Conservation (phyloP, 129 eudicot species). For the Flaveria trinervia region DNA sequence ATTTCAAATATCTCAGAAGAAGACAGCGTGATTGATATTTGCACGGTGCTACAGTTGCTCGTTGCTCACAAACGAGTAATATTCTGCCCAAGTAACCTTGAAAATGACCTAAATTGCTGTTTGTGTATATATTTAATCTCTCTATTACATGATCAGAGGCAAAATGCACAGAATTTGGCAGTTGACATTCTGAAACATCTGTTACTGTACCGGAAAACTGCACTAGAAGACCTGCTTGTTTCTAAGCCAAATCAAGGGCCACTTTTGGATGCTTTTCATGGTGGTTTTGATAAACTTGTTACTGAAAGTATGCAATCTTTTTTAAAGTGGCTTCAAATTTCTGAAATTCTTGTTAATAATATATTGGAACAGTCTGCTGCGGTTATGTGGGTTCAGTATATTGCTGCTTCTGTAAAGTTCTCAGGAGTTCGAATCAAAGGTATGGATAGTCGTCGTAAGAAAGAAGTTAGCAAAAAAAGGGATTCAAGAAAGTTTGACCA, state of each 20-base stretch:
- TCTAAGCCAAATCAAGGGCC: conserved; percentile 71
- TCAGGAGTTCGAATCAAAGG: conserved; percentile 81
- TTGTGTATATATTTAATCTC: conserved; percentile 73
- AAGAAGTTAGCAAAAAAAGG: conserved; percentile 65
- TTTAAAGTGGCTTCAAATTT: conserved; percentile 70
- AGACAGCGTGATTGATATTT: conserved; percentile 63
- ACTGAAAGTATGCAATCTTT: conserved; percentile 64
- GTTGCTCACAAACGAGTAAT: conserved; percentile 86
- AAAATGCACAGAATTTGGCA: conserved; percentile 61
- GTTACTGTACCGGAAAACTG: conserved; percentile 77
- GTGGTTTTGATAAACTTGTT: conserved; percentile 91
- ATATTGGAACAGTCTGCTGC: conserved; percentile 81
- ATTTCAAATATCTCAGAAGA: conserved; percentile 38
- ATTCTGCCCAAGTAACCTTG: conserved; percentile 89
- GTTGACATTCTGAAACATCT: conserved; percentile 85
- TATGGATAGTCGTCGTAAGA: conserved; percentile 86
- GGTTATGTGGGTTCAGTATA: conserved; percentile 82
- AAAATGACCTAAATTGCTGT: conserved; percentile 82
- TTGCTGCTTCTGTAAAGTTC: conserved; percentile 77
- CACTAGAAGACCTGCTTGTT: conserved; percentile 81
- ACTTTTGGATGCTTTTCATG: conserved; percentile 76
- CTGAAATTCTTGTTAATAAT: conserved; percentile 63
- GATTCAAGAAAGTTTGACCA: conserved; percentile 65
- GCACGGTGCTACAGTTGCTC: conserved; percentile 75
- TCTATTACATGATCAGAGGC: conserved; percentile 72